A percentile compares a stretch with the other conserved stretches of the same genome.
Conservation (phyloP, 495 filamentous ascomycete genomes). For the Aspergillus panamensis region DNA sequence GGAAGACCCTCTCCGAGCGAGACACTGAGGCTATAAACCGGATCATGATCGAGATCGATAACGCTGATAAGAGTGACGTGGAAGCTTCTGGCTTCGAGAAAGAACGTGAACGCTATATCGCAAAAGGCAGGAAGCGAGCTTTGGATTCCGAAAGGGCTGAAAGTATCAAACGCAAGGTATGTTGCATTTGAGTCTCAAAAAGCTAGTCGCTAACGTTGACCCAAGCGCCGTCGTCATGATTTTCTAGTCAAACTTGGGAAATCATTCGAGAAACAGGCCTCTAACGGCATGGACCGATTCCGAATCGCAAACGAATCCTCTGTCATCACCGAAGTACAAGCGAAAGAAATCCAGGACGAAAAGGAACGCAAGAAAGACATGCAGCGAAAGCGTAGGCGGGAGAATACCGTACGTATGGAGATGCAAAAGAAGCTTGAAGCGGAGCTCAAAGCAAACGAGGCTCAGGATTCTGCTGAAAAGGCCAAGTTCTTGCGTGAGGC, state of each 20-base stretch:
- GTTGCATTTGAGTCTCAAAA: not conserved
- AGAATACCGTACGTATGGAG: slow-evolving; percentile 87
- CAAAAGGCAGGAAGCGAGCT: slow-evolving; percentile 57
- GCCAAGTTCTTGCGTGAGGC: slow-evolving; percentile 74
- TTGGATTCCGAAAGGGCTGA: slow-evolving; percentile 57
- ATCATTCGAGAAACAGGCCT: slow-evolving; percentile 52
- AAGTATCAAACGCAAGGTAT: slow-evolving; percentile 54
- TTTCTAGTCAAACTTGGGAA: slow-evolving; percentile 47
- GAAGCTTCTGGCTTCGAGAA: slow-evolving; percentile 61
- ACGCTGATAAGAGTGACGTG: slow-evolving; percentile 60
- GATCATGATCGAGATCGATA: slow-evolving; percentile 64
- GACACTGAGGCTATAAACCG: slow-evolving; percentile 66
- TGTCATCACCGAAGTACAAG: slow-evolving; percentile 80
- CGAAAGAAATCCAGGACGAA: slow-evolving; percentile 85
- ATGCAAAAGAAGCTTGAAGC: slow-evolving; percentile 82
- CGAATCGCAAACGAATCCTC: slow-evolving; percentile 56
- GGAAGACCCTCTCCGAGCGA: slow-evolving; percentile 54
- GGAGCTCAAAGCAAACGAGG: slow-evolving; percentile 66
- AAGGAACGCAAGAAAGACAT: slow-evolving; percentile 99
- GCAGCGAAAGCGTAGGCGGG: slow-evolving; percentile 94
- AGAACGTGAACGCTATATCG: slow-evolving; percentile 51
- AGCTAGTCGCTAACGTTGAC: slow-evolving; percentile 18
- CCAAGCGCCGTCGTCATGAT: slow-evolving; percentile 53
- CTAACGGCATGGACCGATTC: slow-evolving; percentile 52
- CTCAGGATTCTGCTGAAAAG: slow-evolving; percentile 74